Evolutionary conservation across 2,329 filamentous ascomycete genomes (phyloP), one percentile per base, ranked within the genome.

Genomic region (Aspergillus pseudoviridinutans): DNA sequence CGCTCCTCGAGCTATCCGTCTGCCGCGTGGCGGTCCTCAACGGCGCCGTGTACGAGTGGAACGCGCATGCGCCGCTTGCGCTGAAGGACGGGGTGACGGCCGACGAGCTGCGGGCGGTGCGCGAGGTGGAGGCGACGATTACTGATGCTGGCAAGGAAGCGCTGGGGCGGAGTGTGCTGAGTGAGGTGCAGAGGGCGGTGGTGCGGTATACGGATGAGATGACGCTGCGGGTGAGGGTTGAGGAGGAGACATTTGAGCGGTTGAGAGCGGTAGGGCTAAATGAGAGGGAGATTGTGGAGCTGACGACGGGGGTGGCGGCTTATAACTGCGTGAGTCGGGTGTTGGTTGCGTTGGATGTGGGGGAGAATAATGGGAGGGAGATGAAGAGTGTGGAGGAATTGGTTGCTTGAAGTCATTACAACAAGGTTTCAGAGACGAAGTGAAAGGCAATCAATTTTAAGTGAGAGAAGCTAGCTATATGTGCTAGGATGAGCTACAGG

Each of bases 261-360:
- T 64, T 94, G 50, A 62, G 69, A 66, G 85, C 79, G 72, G 73
- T 63, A n/a, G 70, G 82, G 27, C 91, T 92, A 63, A 80, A 70
- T 22, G 88, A 93, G 60, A 81, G 84, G 62, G 88, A 93, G 76
- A 81, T 94, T 54, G 90, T 95, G 2, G 91, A 96, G 78, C 81
- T 95, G 63, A 93, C 90, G 46, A 86, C 89, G 29, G 92, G 89
- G n/a, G 84, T 93, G 57, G 90, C 89, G n/a, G 86, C 85, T 55
- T 96, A 95, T 72, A 96, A 96, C 72, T 92, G 90, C 68, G 91
- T 96, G 20, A 92, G 89, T 71, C 83, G 91, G 27, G 92, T 96
- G 66, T 73, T 96, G 65, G 90, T 96, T 8, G 91, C 91, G 10
- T 73, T 96, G 58, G 88, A 96, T 75, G 89, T 79, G 42, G 77